Evolutionary conservation across 495 filamentous ascomycete species (phyloP), one percentile per base, ranked within the genome.

Genomic region (Hypoxylon fragiforme): DNA sequence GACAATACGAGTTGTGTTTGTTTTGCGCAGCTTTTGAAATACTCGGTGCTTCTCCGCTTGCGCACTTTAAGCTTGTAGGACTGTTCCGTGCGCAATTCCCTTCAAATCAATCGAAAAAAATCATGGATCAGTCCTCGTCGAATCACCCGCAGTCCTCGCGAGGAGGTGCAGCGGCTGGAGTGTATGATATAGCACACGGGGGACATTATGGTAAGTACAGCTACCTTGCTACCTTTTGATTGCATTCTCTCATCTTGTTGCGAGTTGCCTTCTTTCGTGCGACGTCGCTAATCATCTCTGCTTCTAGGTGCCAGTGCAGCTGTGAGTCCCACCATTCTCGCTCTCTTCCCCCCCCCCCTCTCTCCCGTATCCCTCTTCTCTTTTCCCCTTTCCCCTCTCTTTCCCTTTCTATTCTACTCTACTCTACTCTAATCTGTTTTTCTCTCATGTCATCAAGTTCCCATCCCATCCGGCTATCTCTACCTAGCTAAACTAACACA

Each of bases 131-230:
- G 52, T 65, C 80, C 38, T 66, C 79, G 37, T 74, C 81, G 57
- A 74, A 68, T 55, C 64, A 79, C 48, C 77, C 75, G 26, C 78
- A 70, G 61, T 72, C 79, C 51, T 81, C 80, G 62, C 82, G 83
- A 66, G 67, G 57, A 42, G 57, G 71, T 50, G 74, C 70, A 57
- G 49, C 80, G 65, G 73, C 78, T 57, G 85, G 86, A 42, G 74
- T 83, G 9, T 97, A 97, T 72, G 90, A 97, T 73, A 80, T 85
- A 37, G 73, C 75, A 54, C 84, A 89, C 66, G 90, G 89, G 49
- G 92, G 92, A 48, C 91, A 96, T 71, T 96, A 95, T 75, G 92
- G 90, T 91, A 78, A 58, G 81, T 80, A 57, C 57, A 28, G 9
- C 4, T 28, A 28, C 47, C 14, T 51, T 36, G 9, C 4, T 28